phyloP scores from a whole-genome alignment of 371 early-diverging fungal genomes.

The Nematocida major region DNA sequence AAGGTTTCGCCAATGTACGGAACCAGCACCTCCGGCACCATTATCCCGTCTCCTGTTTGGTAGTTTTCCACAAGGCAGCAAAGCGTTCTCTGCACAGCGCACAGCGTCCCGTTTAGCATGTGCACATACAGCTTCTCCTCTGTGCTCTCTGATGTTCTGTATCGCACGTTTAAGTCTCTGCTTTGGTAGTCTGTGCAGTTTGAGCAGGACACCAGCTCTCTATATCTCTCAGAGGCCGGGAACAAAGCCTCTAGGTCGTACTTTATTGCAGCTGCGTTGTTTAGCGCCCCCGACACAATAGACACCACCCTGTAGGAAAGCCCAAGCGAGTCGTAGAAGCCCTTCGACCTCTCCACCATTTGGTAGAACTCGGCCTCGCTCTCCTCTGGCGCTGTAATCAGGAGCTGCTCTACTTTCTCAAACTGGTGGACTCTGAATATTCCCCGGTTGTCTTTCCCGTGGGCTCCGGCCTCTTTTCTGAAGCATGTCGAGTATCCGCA shows the following conservation, averaged over 20 bases:
- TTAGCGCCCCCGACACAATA: slow-evolving; percentile 92
- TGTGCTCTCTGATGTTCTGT: slow-evolving; percentile 78
- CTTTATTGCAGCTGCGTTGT: slow-evolving; percentile 98
- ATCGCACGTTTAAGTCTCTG: slow-evolving; percentile 85
- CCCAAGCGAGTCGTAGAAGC: slow-evolving; percentile 80
- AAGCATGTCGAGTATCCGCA: slow-evolving; percentile 98
- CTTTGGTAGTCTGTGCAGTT: slow-evolving; percentile 99
- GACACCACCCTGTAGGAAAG: slow-evolving; percentile 86
- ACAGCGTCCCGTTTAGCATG: slow-evolving; percentile 92
- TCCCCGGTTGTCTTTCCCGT: slow-evolving; percentile 97
- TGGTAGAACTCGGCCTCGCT: slow-evolving; percentile 90
- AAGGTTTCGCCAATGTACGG: slow-evolving; percentile 54
- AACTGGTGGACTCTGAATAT: slow-evolving; percentile 99
- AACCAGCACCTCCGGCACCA: slow-evolving; percentile 68
- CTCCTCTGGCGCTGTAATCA: slow-evolving; percentile 86
- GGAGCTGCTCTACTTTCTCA: slow-evolving; percentile 99
- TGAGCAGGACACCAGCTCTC: slow-evolving; percentile 95
- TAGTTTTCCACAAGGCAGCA: slow-evolving; percentile 95
- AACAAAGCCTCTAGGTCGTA: slow-evolving; percentile 99
- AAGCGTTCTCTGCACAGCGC: slow-evolving; percentile 90
- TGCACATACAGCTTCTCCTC: slow-evolving; percentile 83
- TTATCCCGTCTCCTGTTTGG: slow-evolving; percentile 72
- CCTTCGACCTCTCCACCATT: slow-evolving; percentile 84
- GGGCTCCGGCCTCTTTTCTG: slow-evolving; percentile 98
- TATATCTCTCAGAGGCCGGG: slow-evolving; percentile 82